phyloP scores from a whole-genome alignment of 2,329 filamentous ascomycete species.

The Corynespora cassiicola region DNA sequence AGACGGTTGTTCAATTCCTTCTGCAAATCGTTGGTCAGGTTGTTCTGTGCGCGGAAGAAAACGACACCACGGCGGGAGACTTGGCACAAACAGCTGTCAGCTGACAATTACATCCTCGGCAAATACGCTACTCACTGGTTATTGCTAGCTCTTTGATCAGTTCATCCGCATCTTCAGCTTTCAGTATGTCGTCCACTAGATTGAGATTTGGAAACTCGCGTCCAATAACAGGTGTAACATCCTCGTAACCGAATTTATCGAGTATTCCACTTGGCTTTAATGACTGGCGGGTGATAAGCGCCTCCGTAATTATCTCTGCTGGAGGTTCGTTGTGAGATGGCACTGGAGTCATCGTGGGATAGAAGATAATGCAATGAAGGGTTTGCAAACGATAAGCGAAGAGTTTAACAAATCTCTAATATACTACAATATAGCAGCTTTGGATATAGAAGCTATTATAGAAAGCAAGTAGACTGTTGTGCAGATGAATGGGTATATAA shows the following conservation, averaged over 20 bases:
- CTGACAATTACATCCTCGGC: background rate
- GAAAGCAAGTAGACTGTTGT: no score
- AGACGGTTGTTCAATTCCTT: slow-evolving; percentile 69
- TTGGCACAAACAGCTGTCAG: slow-evolving; percentile 31
- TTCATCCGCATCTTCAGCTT: slow-evolving; percentile 41
- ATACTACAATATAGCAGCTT: no score
- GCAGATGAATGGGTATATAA: no score
- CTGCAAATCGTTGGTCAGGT: slow-evolving; percentile 67
- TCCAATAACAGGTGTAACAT: slow-evolving; percentile 59
- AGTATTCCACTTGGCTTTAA: slow-evolving; percentile 51
- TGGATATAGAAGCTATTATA: no score
- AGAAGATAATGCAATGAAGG: no score
- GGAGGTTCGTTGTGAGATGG: no score
- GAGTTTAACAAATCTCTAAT: no score
- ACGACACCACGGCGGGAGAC: slow-evolving; percentile 74
- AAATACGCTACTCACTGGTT: slow-evolving; percentile 57
- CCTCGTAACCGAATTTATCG: slow-evolving; percentile 53
- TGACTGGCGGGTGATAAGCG: no score
- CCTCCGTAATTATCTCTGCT: no score
- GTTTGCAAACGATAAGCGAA: no score
- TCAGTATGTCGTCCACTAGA: slow-evolving; percentile 40
- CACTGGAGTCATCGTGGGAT: no score
- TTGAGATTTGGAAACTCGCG: slow-evolving; percentile 51
- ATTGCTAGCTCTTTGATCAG: slow-evolving; percentile 54
- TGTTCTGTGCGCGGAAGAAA: slow-evolving; percentile 70